Percentiles rank a stretch among this genome's conserved stretches.
phyloP scores from a whole-genome alignment of 1,139 yeast species.

The Pichia sp. region DNA sequence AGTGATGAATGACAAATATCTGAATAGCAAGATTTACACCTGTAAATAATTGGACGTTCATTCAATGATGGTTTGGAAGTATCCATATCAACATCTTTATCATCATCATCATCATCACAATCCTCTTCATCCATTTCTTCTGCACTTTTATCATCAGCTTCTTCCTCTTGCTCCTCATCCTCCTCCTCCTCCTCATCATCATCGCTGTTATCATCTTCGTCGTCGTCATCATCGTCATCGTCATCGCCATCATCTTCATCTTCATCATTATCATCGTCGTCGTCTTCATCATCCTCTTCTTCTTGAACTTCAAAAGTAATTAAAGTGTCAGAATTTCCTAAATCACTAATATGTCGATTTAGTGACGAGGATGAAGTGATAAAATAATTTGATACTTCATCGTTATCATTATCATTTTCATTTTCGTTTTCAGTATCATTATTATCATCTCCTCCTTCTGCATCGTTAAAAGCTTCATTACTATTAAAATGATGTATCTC shows the following conservation, averaged over 20 bases:
- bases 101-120: neutral
- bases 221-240: neutral
- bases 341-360: too few species aligned
- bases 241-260: neutral
- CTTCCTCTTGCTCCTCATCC: conserved; percentile 1
- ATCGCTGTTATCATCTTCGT: conserved; percentile 2
- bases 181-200: conserved; percentile 4
- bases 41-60: conserved; percentile 29
- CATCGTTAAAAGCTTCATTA: neutral
- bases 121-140: neutral
- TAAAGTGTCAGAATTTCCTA: too few species aligned
- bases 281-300: neutral
- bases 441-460: neutral
- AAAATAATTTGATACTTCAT: neutral
- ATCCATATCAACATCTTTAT: neutral
- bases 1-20: conserved; percentile 45
- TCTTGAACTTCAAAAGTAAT: neutral
- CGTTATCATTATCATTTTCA: neutral
- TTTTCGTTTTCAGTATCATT: neutral
- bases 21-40: conserved; percentile 47
- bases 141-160: neutral
- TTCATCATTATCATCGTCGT: neutral
- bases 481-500: neutral
- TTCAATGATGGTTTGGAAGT: neutral
- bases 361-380: too few species aligned